Conservation (phyloP, 192 early-diverging fungal genomes). For the Spizellomyces punctatus region DNA sequence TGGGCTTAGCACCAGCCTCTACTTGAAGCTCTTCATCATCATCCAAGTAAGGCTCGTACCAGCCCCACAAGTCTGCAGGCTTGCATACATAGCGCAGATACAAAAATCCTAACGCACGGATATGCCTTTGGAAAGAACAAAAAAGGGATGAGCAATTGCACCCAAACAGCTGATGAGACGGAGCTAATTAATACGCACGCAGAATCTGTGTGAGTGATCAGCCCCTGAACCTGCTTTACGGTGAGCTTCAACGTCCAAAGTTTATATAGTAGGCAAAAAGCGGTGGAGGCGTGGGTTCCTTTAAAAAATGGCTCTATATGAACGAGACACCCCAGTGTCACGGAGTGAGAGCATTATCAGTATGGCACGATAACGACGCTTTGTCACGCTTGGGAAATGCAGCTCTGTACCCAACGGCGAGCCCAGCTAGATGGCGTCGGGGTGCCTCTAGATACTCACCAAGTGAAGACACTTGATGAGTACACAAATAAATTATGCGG, state of each 20-base stretch:
- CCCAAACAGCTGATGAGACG: background rate
- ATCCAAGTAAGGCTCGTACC: conserved; percentile 76
- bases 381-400: background rate
- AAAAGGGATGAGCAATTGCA: background rate
- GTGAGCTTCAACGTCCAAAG: conserved; percentile 79
- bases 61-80: conserved; percentile 75
- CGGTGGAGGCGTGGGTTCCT: conserved; percentile 75
- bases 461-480: conserved; percentile 34
- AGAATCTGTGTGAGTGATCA: conserved; percentile 77
- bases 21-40: conserved; percentile 76
- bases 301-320: conserved; percentile 75
- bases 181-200: conserved; percentile 55
- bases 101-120: conserved; percentile 77
- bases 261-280: conserved; percentile 83
- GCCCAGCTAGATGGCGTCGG: background rate
- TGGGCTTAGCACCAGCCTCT: conserved; percentile 57
- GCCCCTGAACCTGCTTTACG: conserved; percentile 72
- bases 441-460: conserved; percentile 30
- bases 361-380: background rate
- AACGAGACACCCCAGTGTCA: background rate
- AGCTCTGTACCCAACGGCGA: conserved; percentile 24
- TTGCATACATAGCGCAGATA: conserved; percentile 83
- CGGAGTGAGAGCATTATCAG: background rate
- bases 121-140: conserved; percentile 52
- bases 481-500: background rate